phyloP scores from a whole-genome alignment of 2,329 filamentous ascomycete genomes.

The Talaromyces sp. region DNA sequence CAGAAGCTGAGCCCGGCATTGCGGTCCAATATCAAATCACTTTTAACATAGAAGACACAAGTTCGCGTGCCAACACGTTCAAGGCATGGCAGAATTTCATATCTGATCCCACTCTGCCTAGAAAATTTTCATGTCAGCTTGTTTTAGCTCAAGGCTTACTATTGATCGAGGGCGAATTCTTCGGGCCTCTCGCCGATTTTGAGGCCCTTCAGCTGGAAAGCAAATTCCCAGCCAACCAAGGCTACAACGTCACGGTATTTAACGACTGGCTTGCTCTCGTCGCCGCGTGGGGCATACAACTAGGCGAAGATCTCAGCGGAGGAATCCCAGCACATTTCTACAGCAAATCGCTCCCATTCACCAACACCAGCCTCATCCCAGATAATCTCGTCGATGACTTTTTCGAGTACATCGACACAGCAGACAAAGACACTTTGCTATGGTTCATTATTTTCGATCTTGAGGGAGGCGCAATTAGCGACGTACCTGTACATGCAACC shows the following conservation, averaged over 20 bases:
- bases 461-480: slow-evolving; percentile 58
- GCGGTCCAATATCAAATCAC: slow-evolving; percentile 59
- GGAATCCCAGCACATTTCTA: slow-evolving; percentile 51
- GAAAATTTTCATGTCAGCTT: slow-evolving; percentile 58
- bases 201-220: slow-evolving; percentile 34
- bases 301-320: slow-evolving; percentile 25
- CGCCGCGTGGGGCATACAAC: slow-evolving; percentile 25
- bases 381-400: slow-evolving; percentile 46
- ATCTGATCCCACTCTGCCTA: slow-evolving; percentile 53
- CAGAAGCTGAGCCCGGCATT: slow-evolving; percentile 37
- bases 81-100: slow-evolving; percentile 58
- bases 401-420: slow-evolving; percentile 53
- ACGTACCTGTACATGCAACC: slow-evolving; percentile 54
- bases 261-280: slow-evolving; percentile 31
- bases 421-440: slow-evolving; percentile 50
- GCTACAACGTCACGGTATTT: slow-evolving; percentile 24
- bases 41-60: slow-evolving; percentile 49
- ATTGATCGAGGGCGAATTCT: slow-evolving; percentile 60
- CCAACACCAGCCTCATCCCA: slow-evolving; percentile 47
- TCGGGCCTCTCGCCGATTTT: slow-evolving; percentile 58
- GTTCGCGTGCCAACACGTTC: slow-evolving; percentile 50
- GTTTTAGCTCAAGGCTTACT: slow-evolving; percentile 53
- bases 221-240: slow-evolving; percentile 24
- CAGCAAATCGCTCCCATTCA: slow-evolving; percentile 57
- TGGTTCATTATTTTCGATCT: slow-evolving; percentile 64